Percentiles rank a stretch among this genome's conserved stretches.
Conservation (phyloP, 2,329 filamentous ascomycete species). For the Fusarium mundagurra region DNA sequence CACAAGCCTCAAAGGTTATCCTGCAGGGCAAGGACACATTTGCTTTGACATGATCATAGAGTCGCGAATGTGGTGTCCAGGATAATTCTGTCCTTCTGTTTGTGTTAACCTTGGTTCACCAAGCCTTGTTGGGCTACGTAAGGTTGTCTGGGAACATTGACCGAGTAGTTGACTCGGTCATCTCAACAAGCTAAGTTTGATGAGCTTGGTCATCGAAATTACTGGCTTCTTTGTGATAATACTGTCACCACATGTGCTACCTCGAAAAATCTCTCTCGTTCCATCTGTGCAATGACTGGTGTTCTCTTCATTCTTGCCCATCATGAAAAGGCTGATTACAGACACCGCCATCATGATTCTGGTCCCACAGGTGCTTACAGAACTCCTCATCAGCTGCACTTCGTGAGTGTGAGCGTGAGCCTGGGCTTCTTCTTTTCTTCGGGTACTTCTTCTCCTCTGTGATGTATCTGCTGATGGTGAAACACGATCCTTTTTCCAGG, state of each 20-base stretch:
- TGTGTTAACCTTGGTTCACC: background rate
- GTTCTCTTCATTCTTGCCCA: background rate
- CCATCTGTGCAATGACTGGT: background rate
- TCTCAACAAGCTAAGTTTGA: background rate
- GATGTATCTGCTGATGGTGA: slow-evolving; percentile 11
- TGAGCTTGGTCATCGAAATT: background rate
- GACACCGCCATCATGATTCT: slow-evolving; percentile 21
- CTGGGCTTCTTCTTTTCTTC: background rate
- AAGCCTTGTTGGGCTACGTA: background rate
- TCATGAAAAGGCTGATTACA: slow-evolving; percentile 5
- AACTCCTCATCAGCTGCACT: background rate
- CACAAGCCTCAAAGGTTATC: slow-evolving; percentile 4
- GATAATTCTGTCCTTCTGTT: background rate
- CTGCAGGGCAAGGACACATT: background rate
- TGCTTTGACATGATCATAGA: background rate
- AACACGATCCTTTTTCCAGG: slow-evolving; percentile 11
- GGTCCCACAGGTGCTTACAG: slow-evolving; percentile 16
- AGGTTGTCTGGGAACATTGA: background rate
- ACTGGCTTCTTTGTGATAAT: background rate
- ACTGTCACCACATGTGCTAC: background rate
- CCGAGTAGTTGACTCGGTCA: background rate
- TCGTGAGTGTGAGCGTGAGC: slow-evolving; percentile 20
- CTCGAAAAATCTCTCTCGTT: background rate
- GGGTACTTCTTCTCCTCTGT: background rate
- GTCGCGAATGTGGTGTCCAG: background rate